Percentiles rank a stretch among this genome's conserved stretches.
phyloP scores from a whole-genome alignment of 345 rosid genomes.

The Hibiscus syriacus region DNA sequence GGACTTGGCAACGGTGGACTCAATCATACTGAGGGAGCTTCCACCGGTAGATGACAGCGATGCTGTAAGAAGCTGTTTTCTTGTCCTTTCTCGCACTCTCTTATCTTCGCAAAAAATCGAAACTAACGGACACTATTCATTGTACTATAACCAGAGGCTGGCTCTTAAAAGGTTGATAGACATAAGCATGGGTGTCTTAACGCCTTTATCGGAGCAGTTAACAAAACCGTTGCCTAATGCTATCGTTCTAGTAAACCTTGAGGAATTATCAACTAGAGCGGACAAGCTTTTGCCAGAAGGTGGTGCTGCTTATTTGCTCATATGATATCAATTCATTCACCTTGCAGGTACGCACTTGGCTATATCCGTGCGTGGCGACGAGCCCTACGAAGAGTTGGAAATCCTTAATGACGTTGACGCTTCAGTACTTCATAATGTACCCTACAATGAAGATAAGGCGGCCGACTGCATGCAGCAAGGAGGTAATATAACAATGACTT shows the following conservation, averaged over 20 bases:
- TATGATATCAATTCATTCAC: constrained; percentile 6
- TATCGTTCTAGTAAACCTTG: constrained; percentile 81
- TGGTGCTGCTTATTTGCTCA: constrained; percentile 16
- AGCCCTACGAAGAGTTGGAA: constrained; percentile 67
- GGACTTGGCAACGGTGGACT: constrained; percentile 96
- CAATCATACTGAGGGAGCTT: constrained; percentile 62
- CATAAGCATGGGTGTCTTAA: constrained; percentile 84
- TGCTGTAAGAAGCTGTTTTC: constrained; percentile 52
- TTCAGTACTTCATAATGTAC: constrained; percentile 75
- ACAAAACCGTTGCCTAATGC: constrained; percentile 94
- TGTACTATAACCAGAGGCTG: constrained; percentile 53
- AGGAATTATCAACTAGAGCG: constrained; percentile 82
- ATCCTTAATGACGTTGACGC: constrained; percentile 61
- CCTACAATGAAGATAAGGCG: constrained; percentile 60
- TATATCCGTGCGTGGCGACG: constrained; percentile 77
- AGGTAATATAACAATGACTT: constrained; percentile 42
- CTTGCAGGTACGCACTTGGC: constrained; percentile 81
- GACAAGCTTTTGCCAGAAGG: constrained; percentile 97
- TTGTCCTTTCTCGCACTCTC: neutral
- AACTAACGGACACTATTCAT: constrained; percentile 1
- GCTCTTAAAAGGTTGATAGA: constrained; percentile 92
- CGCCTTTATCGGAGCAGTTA: constrained; percentile 90
- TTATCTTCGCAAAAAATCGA: neutral
- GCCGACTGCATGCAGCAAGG: constrained; percentile 95
- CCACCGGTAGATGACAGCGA: constrained; percentile 76